These are phyloP conservation scores for Hypoxylon cercidicola DNA, from an alignment of 495 filamentous ascomycete species.

Conservation along the genomic window DNA sequence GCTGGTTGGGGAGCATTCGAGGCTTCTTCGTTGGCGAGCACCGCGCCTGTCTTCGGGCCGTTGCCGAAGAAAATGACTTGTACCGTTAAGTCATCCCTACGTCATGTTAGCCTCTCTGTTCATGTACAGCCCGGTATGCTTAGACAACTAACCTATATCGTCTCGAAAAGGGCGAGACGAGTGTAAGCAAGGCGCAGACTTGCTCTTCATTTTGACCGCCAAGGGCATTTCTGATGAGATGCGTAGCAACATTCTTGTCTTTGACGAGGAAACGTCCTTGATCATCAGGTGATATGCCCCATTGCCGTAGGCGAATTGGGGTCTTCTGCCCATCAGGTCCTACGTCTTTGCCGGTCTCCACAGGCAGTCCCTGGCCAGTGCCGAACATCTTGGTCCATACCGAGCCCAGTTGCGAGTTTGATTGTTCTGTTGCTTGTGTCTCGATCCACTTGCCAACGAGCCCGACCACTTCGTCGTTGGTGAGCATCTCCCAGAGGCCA, in stretches of 20 bases:
- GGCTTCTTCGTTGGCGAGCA: conserved; percentile 86
- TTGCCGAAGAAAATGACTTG: conserved; percentile 99
- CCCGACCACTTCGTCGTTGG: conserved; percentile 97
- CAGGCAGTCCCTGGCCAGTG: conserved; percentile 62
- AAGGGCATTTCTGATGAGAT: conserved; percentile 94
- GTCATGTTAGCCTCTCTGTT: conserved; percentile 15
- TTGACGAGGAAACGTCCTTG: conserved; percentile 88
- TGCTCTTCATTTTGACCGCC: conserved; percentile 94
- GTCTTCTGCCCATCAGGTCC: conserved; percentile 66
- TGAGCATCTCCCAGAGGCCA: conserved; percentile 99
- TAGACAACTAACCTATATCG: conserved; percentile 74
- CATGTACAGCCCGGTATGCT: conserved; percentile 25
- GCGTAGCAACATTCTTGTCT: conserved; percentile 96
- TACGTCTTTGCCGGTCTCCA: conserved; percentile 57
- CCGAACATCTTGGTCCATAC: conserved; percentile 70
- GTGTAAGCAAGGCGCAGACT: conserved; percentile 90
- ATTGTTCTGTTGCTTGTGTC: conserved; percentile 63
- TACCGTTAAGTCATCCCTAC: conserved; percentile 87
- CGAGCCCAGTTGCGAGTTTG: conserved; percentile 51
- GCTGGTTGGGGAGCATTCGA: conserved; percentile 70
- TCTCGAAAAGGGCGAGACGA: conserved; percentile 89
- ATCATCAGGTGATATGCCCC: conserved; percentile 73
- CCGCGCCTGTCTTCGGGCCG: conserved; percentile 74
- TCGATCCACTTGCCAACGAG: conserved; percentile 98
- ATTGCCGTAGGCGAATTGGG: conserved; percentile 87